Evolutionary conservation across 2,329 filamentous ascomycete genomes (phyloP).

Genomic region (Gliomastix tumulicola): DNA sequence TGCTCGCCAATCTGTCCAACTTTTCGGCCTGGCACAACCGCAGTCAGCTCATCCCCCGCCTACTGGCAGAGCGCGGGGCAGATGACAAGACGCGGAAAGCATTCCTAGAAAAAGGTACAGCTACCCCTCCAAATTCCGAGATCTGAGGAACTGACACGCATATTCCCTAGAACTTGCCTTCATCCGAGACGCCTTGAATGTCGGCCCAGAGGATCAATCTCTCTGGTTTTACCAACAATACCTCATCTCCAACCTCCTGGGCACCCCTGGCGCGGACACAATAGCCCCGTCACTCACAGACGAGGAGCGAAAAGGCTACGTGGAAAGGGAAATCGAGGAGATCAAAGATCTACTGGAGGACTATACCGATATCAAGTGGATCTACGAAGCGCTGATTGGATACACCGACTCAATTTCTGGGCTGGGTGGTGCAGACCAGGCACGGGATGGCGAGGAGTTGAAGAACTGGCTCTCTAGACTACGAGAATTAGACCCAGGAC

Average conservation of each 20-base stretch:
- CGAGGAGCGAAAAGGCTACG: constrained; percentile 56
- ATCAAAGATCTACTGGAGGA: constrained; percentile 60
- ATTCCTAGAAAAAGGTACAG: constrained; percentile 64
- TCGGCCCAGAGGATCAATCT: constrained; percentile 89
- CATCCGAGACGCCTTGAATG: constrained; percentile 73
- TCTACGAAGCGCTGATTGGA: constrained; percentile 79
- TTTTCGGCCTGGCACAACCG: constrained; percentile 97
- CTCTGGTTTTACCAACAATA: constrained; percentile 97
- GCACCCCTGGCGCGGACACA: constrained; percentile 37
- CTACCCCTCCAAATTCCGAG: too few species aligned
- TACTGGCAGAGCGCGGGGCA: constrained; percentile 66
- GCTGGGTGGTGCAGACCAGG: constrained; percentile 31
- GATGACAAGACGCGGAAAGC: constrained; percentile 53
- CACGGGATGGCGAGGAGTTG: constrained; percentile 33
- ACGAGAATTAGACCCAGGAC: constrained; percentile 64
- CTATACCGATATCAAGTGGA: constrained; percentile 64
- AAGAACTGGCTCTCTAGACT: constrained; percentile 57
- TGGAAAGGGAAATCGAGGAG: constrained; percentile 65
- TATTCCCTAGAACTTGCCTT: constrained; percentile 61
- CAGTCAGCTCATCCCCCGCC: constrained; percentile 70
- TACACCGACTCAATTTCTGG: constrained; percentile 56
- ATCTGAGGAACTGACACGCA: too few species aligned
- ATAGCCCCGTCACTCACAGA: constrained; percentile 59
- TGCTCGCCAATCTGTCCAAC: constrained; percentile 78
- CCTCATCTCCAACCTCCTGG: constrained; percentile 63